phyloP scores from a whole-genome alignment of 1,139 yeast species.

The Lodderomyces orthopsilosis region DNA sequence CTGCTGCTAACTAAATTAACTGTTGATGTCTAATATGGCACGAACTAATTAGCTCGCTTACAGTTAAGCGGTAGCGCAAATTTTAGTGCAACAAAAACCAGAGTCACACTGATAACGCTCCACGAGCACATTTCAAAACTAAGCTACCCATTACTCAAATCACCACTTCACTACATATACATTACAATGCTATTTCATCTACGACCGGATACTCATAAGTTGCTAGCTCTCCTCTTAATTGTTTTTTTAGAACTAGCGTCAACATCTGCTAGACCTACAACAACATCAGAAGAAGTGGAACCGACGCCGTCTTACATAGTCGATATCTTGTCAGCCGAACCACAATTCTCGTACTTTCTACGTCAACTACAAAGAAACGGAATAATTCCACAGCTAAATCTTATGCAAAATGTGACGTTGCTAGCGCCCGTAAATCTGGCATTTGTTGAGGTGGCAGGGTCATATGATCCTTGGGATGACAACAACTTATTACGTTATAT shows the following conservation, averaged over 20 bases:
- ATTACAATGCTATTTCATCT: background rate
- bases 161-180: background rate
- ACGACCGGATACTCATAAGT: background rate
- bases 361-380: constrained; percentile 65
- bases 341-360: constrained; percentile 70
- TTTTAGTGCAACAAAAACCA: background rate
- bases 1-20: too few relatives aligned
- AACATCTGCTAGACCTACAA: background rate
- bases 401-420: constrained; percentile 64
- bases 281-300: constrained; percentile 7
- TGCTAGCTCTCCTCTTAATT: background rate
- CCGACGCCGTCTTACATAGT: constrained; percentile 56
- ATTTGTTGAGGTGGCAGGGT: constrained; percentile 31
- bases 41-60: background rate
- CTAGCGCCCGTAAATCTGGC: constrained; percentile 89
- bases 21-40: too few relatives aligned
- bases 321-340: constrained; percentile 72
- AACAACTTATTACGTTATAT: constrained; percentile 32
- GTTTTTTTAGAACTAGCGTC: background rate
- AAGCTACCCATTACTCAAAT: background rate
- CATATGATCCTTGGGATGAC: constrained; percentile 12
- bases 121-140: background rate
- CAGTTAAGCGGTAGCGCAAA: background rate
- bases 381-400: constrained; percentile 65
- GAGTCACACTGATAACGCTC: background rate